A percentile compares a stretch with the other conserved stretches of the same genome.
phyloP scores from a whole-genome alignment of 2,329 filamentous ascomycete genomes.

The Calonectria naviculata region DNA sequence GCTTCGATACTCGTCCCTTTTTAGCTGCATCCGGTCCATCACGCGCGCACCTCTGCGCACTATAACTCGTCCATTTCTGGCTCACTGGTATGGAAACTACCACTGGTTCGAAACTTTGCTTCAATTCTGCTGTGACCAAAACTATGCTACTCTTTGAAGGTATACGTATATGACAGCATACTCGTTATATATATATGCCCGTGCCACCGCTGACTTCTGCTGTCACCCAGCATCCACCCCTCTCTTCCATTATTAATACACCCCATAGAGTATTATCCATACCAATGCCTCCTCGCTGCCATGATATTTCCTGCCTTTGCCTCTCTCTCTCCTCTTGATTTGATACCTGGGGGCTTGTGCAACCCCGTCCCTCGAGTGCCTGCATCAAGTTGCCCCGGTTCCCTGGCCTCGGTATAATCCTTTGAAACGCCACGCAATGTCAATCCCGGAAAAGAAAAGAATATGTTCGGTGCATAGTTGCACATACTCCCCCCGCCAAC shows the following conservation, averaged over 20 bases:
- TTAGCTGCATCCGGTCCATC: slow-evolving; percentile 17
- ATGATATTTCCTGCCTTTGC: background rate
- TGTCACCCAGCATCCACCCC: background rate
- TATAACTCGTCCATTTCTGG: background rate
- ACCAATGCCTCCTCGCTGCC: background rate
- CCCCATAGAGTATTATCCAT: slow-evolving; percentile 18
- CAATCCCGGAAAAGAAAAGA: slow-evolving; percentile 17
- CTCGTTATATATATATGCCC: slow-evolving; percentile 13
- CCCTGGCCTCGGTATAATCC: slow-evolving; percentile 19
- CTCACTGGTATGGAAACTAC: background rate
- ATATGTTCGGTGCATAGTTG: slow-evolving; percentile 14
- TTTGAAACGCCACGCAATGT: slow-evolving; percentile 37
- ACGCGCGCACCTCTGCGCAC: background rate
- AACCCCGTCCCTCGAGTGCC: background rate
- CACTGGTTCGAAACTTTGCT: slow-evolving; percentile 19
- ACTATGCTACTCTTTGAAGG: slow-evolving; percentile 7
- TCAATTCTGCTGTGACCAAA: slow-evolving; percentile 7
- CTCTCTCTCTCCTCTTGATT: background rate
- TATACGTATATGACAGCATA: slow-evolving; percentile 13
- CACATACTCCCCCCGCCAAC: background rate
- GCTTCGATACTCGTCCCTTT: slow-evolving; percentile 7
- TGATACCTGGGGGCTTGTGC: background rate
- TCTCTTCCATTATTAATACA: slow-evolving; percentile 12
- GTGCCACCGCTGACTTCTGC: background rate
- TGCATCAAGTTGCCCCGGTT: background rate